Evolutionary conservation across 73 alveolate genomes (phyloP).

Genomic region (Durusdinium trenchii): DNA sequence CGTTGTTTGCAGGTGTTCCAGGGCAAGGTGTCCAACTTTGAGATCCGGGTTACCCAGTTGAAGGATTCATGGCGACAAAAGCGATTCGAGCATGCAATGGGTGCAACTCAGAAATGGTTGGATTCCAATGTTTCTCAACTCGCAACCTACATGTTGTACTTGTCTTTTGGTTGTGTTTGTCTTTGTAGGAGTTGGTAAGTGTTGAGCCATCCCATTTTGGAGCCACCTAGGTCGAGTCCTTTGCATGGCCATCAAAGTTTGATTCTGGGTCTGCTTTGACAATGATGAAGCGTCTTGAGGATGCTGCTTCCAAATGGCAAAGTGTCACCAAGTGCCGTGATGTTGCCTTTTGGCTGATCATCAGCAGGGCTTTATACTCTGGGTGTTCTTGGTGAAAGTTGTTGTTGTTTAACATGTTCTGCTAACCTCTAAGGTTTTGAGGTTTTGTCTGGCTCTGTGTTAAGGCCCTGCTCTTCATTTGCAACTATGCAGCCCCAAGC

Average conservation of each 20-base stretch:
- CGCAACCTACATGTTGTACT: no score
- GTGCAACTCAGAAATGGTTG: neutral
- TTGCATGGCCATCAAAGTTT: neutral
- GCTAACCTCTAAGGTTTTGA: neutral
- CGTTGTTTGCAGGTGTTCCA: neutral
- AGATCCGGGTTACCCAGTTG: neutral
- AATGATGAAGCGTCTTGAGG: neutral
- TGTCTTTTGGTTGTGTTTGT: no score
- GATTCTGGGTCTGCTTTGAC: neutral
- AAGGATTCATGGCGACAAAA: neutral
- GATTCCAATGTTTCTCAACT: neutral
- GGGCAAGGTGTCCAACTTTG: neutral
- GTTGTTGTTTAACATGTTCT: neutral
- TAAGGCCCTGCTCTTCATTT: neutral
- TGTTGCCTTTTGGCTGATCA: neutral
- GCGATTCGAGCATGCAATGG: neutral
- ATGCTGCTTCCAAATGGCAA: neutral
- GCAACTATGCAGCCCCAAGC: constrained; percentile 18
- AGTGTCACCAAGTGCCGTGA: constrained; percentile 6
- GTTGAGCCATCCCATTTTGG: no score
- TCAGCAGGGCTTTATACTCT: neutral
- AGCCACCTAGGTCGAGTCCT: neutral
- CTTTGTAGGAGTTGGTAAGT: no score
- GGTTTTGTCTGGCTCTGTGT: neutral
- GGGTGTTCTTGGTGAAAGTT: neutral